Conservation (phyloP, 805 yeast genomes). For the Saccharomyces cerevisiae region DNA sequence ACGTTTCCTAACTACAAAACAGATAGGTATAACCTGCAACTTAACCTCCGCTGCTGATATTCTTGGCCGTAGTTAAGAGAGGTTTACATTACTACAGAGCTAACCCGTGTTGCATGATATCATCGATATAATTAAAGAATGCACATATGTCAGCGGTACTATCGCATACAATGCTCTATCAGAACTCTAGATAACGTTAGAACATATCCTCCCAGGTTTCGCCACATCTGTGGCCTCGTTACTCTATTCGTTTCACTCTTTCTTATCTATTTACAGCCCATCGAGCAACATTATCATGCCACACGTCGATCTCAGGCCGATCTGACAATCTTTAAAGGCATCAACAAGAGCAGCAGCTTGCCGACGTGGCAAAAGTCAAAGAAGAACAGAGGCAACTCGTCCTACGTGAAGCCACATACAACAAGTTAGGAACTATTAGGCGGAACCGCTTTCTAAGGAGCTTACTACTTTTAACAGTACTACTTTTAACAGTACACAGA, state of each 20-base stretch:
- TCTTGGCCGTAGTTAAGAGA: background rate
- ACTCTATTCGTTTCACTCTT: background rate
- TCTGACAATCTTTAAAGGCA: background rate
- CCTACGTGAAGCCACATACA: background rate
- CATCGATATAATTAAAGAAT: background rate
- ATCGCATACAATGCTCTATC: background rate
- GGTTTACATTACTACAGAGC: background rate
- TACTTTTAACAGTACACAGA: no score
- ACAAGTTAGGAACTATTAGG: background rate
- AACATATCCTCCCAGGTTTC: background rate
- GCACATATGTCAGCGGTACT: background rate
- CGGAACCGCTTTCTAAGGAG: background rate
- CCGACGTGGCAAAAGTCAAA: background rate
- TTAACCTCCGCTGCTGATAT: background rate
- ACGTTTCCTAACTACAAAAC: background rate
- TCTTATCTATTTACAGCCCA: background rate
- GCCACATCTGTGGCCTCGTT: background rate
- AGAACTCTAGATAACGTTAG: background rate
- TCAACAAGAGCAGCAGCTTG: background rate
- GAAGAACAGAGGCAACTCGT: background rate
- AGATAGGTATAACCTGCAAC: background rate
- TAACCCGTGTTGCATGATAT: background rate
- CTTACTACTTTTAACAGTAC: background rate
- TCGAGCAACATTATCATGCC: conserved; percentile 1
- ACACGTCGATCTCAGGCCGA: background rate